These are phyloP conservation scores for Alloteropsis semialata DNA, from an alignment of 176 grass and related monocot genomes.

Conservation along the genomic window DNA sequence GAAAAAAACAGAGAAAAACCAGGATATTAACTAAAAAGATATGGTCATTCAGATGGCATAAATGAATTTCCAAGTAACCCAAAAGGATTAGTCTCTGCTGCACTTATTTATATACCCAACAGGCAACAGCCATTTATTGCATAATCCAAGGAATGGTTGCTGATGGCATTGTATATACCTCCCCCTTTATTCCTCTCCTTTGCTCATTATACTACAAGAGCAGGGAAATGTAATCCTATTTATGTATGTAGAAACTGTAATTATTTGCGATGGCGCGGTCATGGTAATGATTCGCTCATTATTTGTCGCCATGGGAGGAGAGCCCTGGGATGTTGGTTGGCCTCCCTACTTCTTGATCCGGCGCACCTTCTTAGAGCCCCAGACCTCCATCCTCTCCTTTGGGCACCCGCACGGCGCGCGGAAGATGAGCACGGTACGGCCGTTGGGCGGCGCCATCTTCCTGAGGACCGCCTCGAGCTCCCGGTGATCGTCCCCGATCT, in stretches of 20 bases:
- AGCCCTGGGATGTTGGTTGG: neutral
- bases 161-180: conserved; percentile 27
- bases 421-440: conserved; percentile 78
- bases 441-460: conserved; percentile 85
- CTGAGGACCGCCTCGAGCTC: conserved; percentile 86
- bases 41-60: neutral
- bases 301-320: neutral
- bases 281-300: neutral
- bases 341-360: conserved; percentile 71
- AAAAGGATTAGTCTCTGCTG: neutral
- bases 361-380: conserved; percentile 74
- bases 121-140: conserved; percentile 20
- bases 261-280: conserved; percentile 8
- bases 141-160: conserved; percentile 1
- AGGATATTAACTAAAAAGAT: neutral
- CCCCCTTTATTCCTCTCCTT: conserved; percentile 32
- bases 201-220: conserved; percentile 28
- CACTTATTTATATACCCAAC: conserved; percentile 29
- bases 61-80: neutral
- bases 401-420: conserved; percentile 68
- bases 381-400: conserved; percentile 77
- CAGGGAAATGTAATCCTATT: conserved; percentile 23
- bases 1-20: neutral
- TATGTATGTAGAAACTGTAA: conserved; percentile 21
- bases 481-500: conserved; percentile 61